These are phyloP conservation scores for Aleurites moluccanus DNA, from an alignment of 441 rosid genomes.

Conservation along the genomic window DNA sequence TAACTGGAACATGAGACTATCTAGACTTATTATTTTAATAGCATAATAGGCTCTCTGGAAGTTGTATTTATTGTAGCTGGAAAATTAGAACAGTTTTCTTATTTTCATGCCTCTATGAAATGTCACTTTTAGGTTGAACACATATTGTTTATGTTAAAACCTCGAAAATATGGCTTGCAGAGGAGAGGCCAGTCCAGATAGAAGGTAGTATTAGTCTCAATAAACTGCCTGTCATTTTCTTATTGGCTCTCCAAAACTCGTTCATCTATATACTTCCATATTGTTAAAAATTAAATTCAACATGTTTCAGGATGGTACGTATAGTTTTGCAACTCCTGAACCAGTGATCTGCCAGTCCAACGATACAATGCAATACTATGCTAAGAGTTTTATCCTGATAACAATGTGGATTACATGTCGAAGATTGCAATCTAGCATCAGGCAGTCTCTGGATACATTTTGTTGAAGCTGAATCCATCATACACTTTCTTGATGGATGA, in stretches of 20 bases:
- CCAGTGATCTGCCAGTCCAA: slow-evolving; percentile 12
- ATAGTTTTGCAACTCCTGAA: slow-evolving; percentile 21
- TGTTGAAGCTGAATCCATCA: neutral
- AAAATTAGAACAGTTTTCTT: neutral
- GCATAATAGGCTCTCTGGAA: neutral
- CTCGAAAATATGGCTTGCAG: neutral
- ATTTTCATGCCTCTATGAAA: neutral
- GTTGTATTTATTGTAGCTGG: neutral
- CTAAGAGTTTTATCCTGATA: slow-evolving; percentile 2
- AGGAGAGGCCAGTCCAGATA: neutral
- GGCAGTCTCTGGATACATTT: slow-evolving; percentile 13
- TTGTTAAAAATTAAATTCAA: slow-evolving; percentile 3
- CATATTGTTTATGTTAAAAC: neutral
- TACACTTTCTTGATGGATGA: neutral
- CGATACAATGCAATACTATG: slow-evolving; percentile 14
- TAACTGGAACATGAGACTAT: neutral
- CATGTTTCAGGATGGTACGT: slow-evolving; percentile 30
- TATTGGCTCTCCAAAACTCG: neutral
- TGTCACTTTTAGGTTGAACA: neutral
- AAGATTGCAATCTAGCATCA: neutral
- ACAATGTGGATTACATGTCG: slow-evolving; percentile 1
- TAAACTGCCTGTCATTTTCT: neutral
- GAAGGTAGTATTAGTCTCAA: neutral
- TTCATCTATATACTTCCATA: neutral
- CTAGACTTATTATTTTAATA: neutral